These are phyloP conservation scores for Angomonas desouzai DNA, from an alignment of 208 protist species.

Conservation along the genomic window DNA sequence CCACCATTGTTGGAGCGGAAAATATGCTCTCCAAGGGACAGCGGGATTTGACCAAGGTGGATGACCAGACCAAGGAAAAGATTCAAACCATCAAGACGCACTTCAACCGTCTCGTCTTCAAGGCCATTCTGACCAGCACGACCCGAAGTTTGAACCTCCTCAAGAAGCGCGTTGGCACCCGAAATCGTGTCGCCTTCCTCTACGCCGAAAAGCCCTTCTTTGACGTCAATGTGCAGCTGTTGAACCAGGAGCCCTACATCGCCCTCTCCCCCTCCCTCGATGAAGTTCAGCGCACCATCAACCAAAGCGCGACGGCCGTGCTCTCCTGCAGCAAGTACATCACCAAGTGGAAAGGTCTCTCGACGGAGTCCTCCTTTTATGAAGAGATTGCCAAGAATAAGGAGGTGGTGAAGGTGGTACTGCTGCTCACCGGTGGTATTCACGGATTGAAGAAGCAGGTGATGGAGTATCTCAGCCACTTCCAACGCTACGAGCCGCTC, in stretches of 20 bases:
- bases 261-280: constrained; percentile 92
- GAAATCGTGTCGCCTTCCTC: constrained; percentile 88
- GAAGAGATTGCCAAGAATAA: constrained; percentile 93
- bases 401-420: constrained; percentile 92
- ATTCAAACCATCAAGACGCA: constrained; percentile 79
- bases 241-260: constrained; percentile 88
- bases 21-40: constrained; percentile 22
- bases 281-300: constrained; percentile 95
- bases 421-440: constrained; percentile 92
- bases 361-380: constrained; percentile 67
- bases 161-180: constrained; percentile 91
- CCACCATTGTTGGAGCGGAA: constrained; percentile 49
- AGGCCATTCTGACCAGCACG: constrained; percentile 88
- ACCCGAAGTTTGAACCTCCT: constrained; percentile 88
- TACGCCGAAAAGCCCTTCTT: constrained; percentile 94
- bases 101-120: constrained; percentile 92
- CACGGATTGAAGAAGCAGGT: constrained; percentile 93
- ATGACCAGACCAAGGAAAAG: constrained; percentile 70
- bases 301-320: constrained; percentile 87
- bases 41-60: constrained; percentile 40
- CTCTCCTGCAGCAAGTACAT: constrained; percentile 92
- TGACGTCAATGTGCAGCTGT: constrained; percentile 93
- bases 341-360: constrained; percentile 67
- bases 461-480: constrained; percentile 88
- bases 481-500: constrained; percentile 92